Conservation (phyloP, 257 asterid species). For the Agastache rugosa region DNA sequence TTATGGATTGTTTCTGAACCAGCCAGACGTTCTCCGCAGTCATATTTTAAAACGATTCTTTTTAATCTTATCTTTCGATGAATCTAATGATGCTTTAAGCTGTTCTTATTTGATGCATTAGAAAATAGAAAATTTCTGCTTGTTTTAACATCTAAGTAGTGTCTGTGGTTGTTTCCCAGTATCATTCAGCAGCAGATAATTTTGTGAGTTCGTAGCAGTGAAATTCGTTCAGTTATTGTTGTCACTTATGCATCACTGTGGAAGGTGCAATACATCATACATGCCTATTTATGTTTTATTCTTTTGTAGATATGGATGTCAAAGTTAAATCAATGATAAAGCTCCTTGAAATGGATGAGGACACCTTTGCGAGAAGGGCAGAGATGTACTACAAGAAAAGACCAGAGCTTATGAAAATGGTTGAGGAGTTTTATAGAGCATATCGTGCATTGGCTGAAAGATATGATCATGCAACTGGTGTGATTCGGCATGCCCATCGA, state of each 20-base stretch:
- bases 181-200: constrained; percentile 26
- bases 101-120: constrained; percentile 7
- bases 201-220: constrained; percentile 5
- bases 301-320: constrained; percentile 78
- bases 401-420: constrained; percentile 95
- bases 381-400: constrained; percentile 99
- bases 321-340: constrained; percentile 95
- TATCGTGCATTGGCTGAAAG: constrained; percentile 98
- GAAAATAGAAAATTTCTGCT: neutral
- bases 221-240: neutral
- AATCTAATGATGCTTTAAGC: neutral
- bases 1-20: neutral
- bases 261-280: neutral
- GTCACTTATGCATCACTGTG: constrained; percentile 9
- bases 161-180: neutral
- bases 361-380: constrained; percentile 97
- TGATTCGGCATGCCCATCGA: constrained; percentile 89
- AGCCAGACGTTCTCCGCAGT: neutral
- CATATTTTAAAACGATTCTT: neutral
- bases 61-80: neutral
- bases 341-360: constrained; percentile 96
- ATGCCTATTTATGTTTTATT: constrained; percentile 20
- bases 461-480: constrained; percentile 97
- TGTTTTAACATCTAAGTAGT: constrained; percentile 10
- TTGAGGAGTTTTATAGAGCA: constrained; percentile 92